phyloP scores from a whole-genome alignment of 257 asterid genomes.

The Penstemon davidsonii region DNA sequence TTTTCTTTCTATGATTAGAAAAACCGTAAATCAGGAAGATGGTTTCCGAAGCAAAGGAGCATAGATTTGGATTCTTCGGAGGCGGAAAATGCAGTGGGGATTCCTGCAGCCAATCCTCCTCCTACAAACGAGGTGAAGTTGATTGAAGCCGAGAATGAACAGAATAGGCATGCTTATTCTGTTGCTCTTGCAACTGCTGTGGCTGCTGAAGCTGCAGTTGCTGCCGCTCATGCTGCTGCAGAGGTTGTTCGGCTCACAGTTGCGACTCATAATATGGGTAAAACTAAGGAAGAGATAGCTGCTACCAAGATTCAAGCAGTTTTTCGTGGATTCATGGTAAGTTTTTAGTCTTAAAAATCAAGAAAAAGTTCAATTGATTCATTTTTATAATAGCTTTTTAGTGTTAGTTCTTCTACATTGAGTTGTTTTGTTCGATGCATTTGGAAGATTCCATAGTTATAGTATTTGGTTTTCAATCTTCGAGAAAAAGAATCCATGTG shows the following conservation, averaged over 20 bases:
- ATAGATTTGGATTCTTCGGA: constrained; percentile 30
- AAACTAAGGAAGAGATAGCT: constrained; percentile 64
- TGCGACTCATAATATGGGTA: constrained; percentile 41
- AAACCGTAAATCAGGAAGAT: constrained; percentile 43
- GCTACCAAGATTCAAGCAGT: constrained; percentile 69
- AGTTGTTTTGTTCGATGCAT: too few relatives aligned
- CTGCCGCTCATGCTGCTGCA: constrained; percentile 84
- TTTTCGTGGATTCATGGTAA: constrained; percentile 80
- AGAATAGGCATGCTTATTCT: constrained; percentile 66
- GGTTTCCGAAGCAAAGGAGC: constrained; percentile 54
- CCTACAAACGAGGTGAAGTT: constrained; percentile 37
- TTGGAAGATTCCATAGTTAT: too few relatives aligned
- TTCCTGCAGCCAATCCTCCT: constrained; percentile 32
- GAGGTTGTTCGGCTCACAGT: constrained; percentile 77
- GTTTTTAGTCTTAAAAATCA: constrained; percentile 11
- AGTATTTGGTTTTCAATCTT: too few relatives aligned
- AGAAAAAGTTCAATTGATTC: not conserved
- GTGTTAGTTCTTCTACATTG: not conserved
- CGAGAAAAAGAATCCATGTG: not conserved
- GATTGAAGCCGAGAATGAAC: constrained; percentile 65
- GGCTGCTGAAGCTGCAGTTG: constrained; percentile 91
- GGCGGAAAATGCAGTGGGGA: constrained; percentile 34
- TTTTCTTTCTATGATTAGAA: constrained; percentile 36
- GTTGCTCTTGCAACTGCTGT: constrained; percentile 71
- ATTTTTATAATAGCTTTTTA: not conserved